Evolutionary conservation across 108 stramenopile genomes (phyloP).

Genomic region (Halocafeteria seosinensis): DNA sequence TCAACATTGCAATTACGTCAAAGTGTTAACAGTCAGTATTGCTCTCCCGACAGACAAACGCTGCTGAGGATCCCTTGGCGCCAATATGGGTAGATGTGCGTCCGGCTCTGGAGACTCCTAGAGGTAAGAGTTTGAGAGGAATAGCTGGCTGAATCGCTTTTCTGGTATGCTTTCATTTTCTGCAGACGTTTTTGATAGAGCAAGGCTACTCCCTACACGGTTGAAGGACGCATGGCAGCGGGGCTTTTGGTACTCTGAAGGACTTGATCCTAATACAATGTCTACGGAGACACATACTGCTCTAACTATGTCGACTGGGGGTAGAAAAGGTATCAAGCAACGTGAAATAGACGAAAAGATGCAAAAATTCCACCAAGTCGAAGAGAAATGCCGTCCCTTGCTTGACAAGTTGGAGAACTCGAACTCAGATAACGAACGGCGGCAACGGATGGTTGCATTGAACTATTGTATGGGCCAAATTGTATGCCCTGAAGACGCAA

Average conservation of each 20-base stretch:
- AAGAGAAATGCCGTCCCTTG: slow-evolving; percentile 33
- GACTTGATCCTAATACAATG: slow-evolving; percentile 41
- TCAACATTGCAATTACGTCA: too few species aligned
- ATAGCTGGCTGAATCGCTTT: too few species aligned
- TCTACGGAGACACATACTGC: slow-evolving; percentile 3
- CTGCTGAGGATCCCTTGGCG: slow-evolving; percentile 46
- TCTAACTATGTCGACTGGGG: too few species aligned
- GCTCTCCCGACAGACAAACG: too few species aligned
- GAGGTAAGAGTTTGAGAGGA: too few species aligned
- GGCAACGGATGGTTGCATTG: slow-evolving; percentile 55
- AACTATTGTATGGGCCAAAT: slow-evolving; percentile 59
- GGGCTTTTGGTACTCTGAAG: slow-evolving; percentile 29
- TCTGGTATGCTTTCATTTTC: too few species aligned
- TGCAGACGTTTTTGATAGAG: background rate
- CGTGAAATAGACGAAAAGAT: slow-evolving; percentile 22
- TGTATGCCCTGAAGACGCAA: slow-evolving; percentile 40
- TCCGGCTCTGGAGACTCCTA: slow-evolving; percentile 65
- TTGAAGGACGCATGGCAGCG: background rate
- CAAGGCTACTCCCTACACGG: background rate
- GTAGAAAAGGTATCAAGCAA: slow-evolving; percentile 25
- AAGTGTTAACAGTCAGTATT: too few species aligned
- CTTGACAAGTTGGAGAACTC: slow-evolving; percentile 39
- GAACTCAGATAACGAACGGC: slow-evolving; percentile 45
- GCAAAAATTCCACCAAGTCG: slow-evolving; percentile 17
- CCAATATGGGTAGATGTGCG: slow-evolving; percentile 80